phyloP scores from a whole-genome alignment of 2,329 filamentous ascomycete genomes.

The Colletotrichum sp. region DNA sequence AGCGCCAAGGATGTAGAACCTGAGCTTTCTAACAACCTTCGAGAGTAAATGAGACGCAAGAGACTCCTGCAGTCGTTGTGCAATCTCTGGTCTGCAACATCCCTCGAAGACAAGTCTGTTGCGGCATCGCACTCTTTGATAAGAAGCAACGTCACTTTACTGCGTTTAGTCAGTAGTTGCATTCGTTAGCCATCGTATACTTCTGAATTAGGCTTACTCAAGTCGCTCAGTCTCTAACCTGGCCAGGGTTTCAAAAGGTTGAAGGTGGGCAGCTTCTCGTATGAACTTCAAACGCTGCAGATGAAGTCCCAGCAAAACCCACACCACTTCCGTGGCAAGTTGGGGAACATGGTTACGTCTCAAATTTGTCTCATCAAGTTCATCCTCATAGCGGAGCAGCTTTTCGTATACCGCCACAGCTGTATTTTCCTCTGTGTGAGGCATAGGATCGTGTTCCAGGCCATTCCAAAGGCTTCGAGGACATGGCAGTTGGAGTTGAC shows the following conservation, averaged over 20 bases:
- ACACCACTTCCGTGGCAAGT: background rate
- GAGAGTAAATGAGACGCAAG: background rate
- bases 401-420: background rate
- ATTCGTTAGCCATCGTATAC: too few relatives aligned
- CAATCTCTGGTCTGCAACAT: background rate
- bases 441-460: background rate
- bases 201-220: background rate
- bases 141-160: background rate
- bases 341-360: background rate
- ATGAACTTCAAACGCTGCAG: background rate
- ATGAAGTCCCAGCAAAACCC: background rate
- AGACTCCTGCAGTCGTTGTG: background rate
- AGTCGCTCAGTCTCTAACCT: rapidly evolving
- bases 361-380: background rate
- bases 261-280: background rate
- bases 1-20: background rate
- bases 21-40: background rate
- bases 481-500: background rate
- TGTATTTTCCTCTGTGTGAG: background rate
- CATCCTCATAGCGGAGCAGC: rapidly evolving
- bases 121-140: rapidly evolving
- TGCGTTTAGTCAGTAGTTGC: background rate
- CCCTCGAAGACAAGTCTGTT: background rate
- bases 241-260: background rate
- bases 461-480: background rate